Evolutionary conservation across 2,329 filamentous ascomycete genomes (phyloP), one percentile per base, ranked within the genome.

Genomic region (Monosporascus sp.): DNA sequence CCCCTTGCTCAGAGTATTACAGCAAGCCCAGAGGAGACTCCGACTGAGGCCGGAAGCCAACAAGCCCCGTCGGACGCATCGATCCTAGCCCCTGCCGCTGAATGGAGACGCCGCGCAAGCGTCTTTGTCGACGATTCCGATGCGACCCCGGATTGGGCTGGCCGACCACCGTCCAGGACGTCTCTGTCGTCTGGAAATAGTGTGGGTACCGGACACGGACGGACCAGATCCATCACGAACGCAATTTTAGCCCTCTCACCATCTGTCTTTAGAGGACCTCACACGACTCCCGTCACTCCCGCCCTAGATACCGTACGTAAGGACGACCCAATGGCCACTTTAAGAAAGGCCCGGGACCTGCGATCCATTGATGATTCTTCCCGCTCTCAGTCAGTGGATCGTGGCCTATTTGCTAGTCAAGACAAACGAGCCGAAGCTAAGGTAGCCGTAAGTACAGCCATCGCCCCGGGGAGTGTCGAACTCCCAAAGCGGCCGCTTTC

Each of bases 1-100:
- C 88, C 89, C 20, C 72, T 93, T 43, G 83, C 88, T 18, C 86
- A 89, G 60, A 92, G 88, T 65, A 80, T 89, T 48, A 85, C 82
- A 37, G 87, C 82, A 18, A 89, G 85, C 63, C 88, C 88, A 1
- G 82, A 86, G 48, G 70, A 74, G 15, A 71, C 71, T 58, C 64
- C 69, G 17, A 63, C 61, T 43, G 62, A 66, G 45, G 65, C 51
- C 22, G 67, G 70, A n/a, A 46, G 39, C 50, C 56, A 52, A 47
- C 52, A 57, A 70, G 55, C 61, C 68, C 38, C 71, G 53, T 70
- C 70, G 48, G 70, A 71, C 38, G 68, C 72, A 45, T 71, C 74
- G 52, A 71, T 69, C 45, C 70, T 61, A 60, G 64, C 70, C 66
- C 63, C 70, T 66, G 69, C 67, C 65, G 67, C 64, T 53, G 66